Evolutionary conservation across 768 basidiomycete genomes (phyloP), one percentile per base, ranked within the genome.

Genomic region (Trametes villosa): DNA sequence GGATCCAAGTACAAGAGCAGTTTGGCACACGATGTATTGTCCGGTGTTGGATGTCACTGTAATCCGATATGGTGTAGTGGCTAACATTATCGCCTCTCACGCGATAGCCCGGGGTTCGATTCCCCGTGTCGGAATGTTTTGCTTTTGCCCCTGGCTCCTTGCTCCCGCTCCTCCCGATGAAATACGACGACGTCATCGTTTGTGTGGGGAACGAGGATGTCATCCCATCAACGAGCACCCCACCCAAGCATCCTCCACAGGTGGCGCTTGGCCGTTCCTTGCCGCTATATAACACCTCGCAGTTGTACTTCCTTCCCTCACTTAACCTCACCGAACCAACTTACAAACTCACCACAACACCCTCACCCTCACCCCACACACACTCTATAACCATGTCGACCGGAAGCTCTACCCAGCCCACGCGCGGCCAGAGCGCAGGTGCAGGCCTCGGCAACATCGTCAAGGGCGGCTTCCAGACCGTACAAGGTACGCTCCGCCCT

Each of bases 401-500:
- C 38, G 24, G 36, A n/a, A 51, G 11, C 31, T 34, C 57, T n/a
- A 45, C 40, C 8, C 45, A 53, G 30, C 58, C 50, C 15, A 59
- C 31, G 44, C 58, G n/a, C 44, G 58, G 58, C 49, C 41, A 51
- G 50, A 51, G 41, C 30, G 57, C 51, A 27, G 58, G 56, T 22
- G 49, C 57, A 52, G 57, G 50, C 18, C 59, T 60, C 26, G 63
- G 63, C 3, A 53, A 56, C 29, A 42, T 29, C 20, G 26, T 60
- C n/a, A 57, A 47, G 57, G 65, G 65, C 20, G 65, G 48, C 3
- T 66, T 62, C 51, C 59, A 62, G 48, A 59, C 62, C 6, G 56
- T 55, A 2, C 62, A 63, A 42, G 65, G 65, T 62, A 22, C 20
- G 55, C 34, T 9, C 20, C 13, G 11, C 22, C n/a, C 9, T 0